Base-by-base conservation (phyloP, 2,329 filamentous ascomycete species). In the Rhynchosporium graminicola region DNA sequence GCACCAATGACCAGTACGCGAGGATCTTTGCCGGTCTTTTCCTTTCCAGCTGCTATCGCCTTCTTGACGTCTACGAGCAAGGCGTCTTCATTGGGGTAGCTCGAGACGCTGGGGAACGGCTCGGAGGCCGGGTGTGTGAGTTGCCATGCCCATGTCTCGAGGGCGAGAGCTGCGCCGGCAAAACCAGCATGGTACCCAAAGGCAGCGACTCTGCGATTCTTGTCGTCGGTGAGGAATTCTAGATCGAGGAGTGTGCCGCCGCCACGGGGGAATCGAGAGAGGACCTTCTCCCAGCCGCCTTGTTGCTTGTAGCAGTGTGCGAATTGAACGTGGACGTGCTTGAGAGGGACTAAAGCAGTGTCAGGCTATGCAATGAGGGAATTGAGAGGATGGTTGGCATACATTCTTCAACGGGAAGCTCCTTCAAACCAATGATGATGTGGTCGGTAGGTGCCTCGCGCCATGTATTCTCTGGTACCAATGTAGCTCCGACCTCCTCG, bases 61-160 rank as follows among this genome's bases (percentile, higher is more conserved):
- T 85, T 83, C 81, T 91, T 90, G 68, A 96, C 87, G 70, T 92
- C 86, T 45, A 81, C 78, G 62, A 96, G 86, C 69, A 97, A 81
- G 47, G 86, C 84, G 43, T 80, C 80, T 77, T 96, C 90, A 75
- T 92, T 92, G 66, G 87, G 83, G 77, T 91, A 94, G 71, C 82
- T 82, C 69, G 83, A 82, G 20, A 90, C 82, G 61, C 84, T 81
- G 8, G 88, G 87, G 63, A 94, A 83, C 58, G 86, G 83, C 75
- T 86, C 80, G 63, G 84, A 84, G 62, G 81, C 80, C 50, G 87
- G 84, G 76, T 93, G 84, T 48, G 83, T 84, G 66, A 94, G 81
- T 77, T 97, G 92, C 84, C 87, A 90, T 10, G 90, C 86, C 91
- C 93, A 97, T 50, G 87, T 86, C 82, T 92, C 84, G 45, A 96